Evolutionary conservation across 257 asterid genomes (phyloP).

Genomic region (Solanum piurae): DNA sequence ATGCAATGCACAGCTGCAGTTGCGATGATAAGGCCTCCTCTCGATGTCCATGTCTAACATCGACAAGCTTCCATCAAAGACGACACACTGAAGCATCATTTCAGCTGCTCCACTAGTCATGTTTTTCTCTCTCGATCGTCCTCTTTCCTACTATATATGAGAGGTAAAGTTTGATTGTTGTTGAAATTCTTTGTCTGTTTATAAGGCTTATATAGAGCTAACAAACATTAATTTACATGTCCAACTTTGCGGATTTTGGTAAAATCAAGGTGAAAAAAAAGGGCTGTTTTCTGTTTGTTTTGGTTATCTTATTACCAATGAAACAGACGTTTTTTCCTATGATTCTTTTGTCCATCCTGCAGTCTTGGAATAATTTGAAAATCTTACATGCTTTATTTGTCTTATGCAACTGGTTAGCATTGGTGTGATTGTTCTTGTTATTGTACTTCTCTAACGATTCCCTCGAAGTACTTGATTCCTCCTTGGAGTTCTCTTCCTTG

Average conservation of each 20-base stretch:
- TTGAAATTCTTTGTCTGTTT: background rate
- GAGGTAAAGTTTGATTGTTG: background rate
- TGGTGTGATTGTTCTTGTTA: background rate
- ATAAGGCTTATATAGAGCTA: conserved; percentile 11
- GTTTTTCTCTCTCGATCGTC: background rate
- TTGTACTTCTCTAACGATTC: background rate
- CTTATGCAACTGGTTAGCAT: background rate
- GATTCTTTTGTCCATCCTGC: background rate
- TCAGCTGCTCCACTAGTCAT: conserved; percentile 29
- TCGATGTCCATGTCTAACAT: conserved; percentile 24
- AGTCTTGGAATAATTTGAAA: background rate
- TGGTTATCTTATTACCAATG: background rate
- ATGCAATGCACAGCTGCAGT: conserved; percentile 38
- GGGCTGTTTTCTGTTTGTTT: background rate
- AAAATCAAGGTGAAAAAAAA: background rate
- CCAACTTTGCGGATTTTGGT: background rate
- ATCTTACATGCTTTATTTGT: background rate
- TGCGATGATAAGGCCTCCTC: conserved; percentile 26
- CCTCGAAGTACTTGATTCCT: background rate
- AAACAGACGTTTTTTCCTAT: background rate
- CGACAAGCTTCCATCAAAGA: conserved; percentile 20
- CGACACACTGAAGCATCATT: conserved; percentile 11
- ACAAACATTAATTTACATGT: background rate
- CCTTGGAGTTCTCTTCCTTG: background rate
- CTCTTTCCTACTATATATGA: background rate